Evolutionary conservation across 805 yeast genomes (phyloP).

Genomic region (Candida ulmi): DNA sequence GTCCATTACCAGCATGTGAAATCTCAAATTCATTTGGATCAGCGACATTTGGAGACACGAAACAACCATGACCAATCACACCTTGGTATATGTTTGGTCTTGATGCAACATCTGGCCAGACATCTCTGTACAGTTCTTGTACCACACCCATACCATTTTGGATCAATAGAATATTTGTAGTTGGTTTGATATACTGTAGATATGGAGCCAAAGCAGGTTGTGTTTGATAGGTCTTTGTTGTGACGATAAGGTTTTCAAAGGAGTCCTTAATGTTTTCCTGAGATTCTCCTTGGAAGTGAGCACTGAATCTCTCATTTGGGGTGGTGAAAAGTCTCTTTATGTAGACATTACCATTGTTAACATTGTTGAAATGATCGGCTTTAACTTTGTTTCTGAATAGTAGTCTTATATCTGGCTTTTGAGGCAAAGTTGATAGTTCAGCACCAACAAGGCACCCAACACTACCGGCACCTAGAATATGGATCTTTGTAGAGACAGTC

Average conservation of each 20-base stretch:
- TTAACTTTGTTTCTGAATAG: slow-evolving; percentile 18
- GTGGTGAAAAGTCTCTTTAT: slow-evolving; percentile 17
- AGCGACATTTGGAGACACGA: slow-evolving; percentile 29
- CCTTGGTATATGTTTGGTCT: slow-evolving; percentile 70
- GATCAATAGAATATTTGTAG: slow-evolving; percentile 61
- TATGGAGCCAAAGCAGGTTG: slow-evolving; percentile 54
- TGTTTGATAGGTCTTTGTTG: slow-evolving; percentile 81
- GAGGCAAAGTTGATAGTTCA: slow-evolving; percentile 16
- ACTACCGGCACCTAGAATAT: slow-evolving; percentile 23
- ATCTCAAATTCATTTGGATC: slow-evolving; percentile 34
- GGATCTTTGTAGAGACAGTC: slow-evolving; percentile 2
- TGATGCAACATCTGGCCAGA: slow-evolving; percentile 44
- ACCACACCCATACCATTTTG: slow-evolving; percentile 91
- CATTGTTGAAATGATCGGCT: slow-evolving; percentile 12
- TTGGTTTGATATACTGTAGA: slow-evolving; percentile 38
- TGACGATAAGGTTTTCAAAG: slow-evolving; percentile 57
- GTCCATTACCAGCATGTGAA: slow-evolving; percentile 71
- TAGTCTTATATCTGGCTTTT: slow-evolving; percentile 14
- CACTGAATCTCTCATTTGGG: slow-evolving; percentile 6
- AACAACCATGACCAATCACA: slow-evolving; percentile 81
- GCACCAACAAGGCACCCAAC: slow-evolving; percentile 23
- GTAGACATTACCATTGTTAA: slow-evolving; percentile 11
- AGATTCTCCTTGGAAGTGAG: slow-evolving; percentile 8
- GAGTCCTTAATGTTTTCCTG: slow-evolving; percentile 15
- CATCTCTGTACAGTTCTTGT: slow-evolving; percentile 42